Evolutionary conservation across 1,284 basidiomycete genomes (phyloP).

Genomic region (Moesziomyces sp.): DNA sequence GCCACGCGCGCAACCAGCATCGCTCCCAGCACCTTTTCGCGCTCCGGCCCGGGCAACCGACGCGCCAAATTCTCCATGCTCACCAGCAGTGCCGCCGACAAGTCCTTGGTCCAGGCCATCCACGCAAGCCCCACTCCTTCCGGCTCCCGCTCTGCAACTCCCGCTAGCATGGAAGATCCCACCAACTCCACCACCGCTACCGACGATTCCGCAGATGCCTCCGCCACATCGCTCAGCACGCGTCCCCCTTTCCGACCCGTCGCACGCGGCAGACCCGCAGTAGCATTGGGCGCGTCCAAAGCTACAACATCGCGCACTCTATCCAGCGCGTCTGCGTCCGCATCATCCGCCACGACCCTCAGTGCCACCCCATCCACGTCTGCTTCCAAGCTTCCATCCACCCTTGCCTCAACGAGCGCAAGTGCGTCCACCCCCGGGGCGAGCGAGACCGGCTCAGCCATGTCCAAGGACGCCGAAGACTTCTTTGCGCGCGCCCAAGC

Average conservation of each 20-base stretch:
- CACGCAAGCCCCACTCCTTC: slow-evolving; percentile 42
- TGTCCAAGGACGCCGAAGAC: slow-evolving; percentile 54
- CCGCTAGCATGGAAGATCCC: slow-evolving; percentile 36
- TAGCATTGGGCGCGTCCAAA: slow-evolving; percentile 2
- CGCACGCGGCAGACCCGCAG: slow-evolving; percentile 16
- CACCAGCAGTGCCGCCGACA: slow-evolving; percentile 23
- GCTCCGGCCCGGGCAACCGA: slow-evolving; percentile 49
- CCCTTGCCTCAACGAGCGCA: slow-evolving; percentile 2
- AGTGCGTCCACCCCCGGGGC: slow-evolving; percentile 5
- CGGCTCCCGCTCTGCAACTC: slow-evolving; percentile 39
- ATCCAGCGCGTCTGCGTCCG: slow-evolving; percentile 4
- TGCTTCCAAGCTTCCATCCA: background rate
- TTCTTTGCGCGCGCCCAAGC: slow-evolving; percentile 64
- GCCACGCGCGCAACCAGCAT: slow-evolving; percentile 45
- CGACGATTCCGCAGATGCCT: slow-evolving; percentile 8
- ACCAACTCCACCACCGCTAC: slow-evolving; percentile 6
- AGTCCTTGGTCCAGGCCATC: slow-evolving; percentile 23
- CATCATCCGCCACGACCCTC: slow-evolving; percentile 2
- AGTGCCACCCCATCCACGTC: slow-evolving; percentile 4
- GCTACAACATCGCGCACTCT: background rate
- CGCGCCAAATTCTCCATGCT: slow-evolving; percentile 44
- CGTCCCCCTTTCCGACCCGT: slow-evolving; percentile 8
- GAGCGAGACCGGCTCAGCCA: slow-evolving; percentile 6
- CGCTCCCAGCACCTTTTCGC: slow-evolving; percentile 47
- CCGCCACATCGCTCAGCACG: slow-evolving; percentile 4